phyloP scores from a whole-genome alignment of 345 rosid genomes.

The Erysimum cheiranthoides region DNA sequence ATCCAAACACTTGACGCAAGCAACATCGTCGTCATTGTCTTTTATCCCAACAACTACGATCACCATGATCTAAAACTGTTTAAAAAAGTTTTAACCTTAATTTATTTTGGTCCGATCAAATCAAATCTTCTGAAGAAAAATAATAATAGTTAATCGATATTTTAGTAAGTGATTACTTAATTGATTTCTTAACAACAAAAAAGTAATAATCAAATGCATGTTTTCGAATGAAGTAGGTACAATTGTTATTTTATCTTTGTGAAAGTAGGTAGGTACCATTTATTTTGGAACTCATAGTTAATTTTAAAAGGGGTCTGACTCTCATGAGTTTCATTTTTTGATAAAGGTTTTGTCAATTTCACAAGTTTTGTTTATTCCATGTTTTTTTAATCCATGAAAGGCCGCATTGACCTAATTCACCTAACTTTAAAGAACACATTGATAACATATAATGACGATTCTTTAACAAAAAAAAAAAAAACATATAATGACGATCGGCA shows the following conservation, averaged over 20 bases:
- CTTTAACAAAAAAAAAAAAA: no score
- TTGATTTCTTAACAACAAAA: background rate
- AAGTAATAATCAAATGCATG: slow-evolving; percentile 13
- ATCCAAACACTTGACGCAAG: slow-evolving; percentile 45
- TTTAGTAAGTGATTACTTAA: slow-evolving; percentile 13
- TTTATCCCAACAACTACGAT: slow-evolving; percentile 44
- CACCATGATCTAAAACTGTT: slow-evolving; percentile 40
- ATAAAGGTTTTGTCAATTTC: slow-evolving; percentile 13
- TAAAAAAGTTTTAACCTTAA: background rate
- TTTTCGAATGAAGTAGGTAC: slow-evolving; percentile 39
- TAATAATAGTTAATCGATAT: background rate
- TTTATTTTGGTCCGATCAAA: slow-evolving; percentile 23
- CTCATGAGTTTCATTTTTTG: background rate
- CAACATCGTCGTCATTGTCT: slow-evolving; percentile 39
- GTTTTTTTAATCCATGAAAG: slow-evolving; percentile 18
- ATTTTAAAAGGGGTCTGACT: slow-evolving; percentile 27
- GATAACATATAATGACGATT: background rate
- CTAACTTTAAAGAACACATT: slow-evolving; percentile 22
- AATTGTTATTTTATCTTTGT: slow-evolving; percentile 12
- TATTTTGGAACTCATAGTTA: slow-evolving; percentile 28
- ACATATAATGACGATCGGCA: background rate
- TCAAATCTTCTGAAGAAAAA: slow-evolving; percentile 5
- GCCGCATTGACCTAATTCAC: slow-evolving; percentile 43
- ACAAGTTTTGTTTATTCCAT: slow-evolving; percentile 8
- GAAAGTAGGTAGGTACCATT: slow-evolving; percentile 33